Percentiles rank a stretch among this genome's conserved stretches.
Conservation (phyloP, 2,329 filamentous ascomycete species). For the Cladosporium sphaerospermum region DNA sequence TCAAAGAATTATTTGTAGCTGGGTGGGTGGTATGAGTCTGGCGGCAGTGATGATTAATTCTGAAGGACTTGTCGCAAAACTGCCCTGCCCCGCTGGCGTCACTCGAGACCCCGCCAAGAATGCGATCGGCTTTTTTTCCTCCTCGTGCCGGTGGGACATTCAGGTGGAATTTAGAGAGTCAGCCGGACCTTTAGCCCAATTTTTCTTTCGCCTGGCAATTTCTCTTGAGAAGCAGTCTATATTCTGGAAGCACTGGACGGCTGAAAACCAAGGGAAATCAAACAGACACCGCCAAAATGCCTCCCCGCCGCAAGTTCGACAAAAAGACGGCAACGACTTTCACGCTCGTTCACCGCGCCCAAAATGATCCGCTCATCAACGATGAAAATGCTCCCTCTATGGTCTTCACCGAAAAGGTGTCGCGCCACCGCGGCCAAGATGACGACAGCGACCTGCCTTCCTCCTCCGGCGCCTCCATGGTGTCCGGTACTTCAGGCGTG, state of each 20-base stretch:
- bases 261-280: not conserved
- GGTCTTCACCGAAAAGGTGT: constrained; percentile 67
- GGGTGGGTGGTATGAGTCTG: not conserved
- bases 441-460: constrained; percentile 17
- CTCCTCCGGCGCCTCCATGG: constrained; percentile 28
- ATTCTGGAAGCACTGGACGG: too few relatives aligned
- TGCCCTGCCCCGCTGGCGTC: not conserved
- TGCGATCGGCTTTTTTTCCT: not conserved
- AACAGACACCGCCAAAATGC: constrained; percentile 51
- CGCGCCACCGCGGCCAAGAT: constrained; percentile 16
- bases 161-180: not conserved
- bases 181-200: too few relatives aligned
- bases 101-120: not conserved
- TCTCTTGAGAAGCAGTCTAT: too few relatives aligned
- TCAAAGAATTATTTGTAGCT: not conserved
- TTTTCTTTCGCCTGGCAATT: too few relatives aligned
- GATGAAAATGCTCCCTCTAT: constrained; percentile 82
- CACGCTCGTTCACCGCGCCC: constrained; percentile 87
- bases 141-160: not conserved
- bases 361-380: constrained; percentile 96
- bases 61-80: not conserved
- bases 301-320: constrained; percentile 70
- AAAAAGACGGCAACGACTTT: constrained; percentile 93
- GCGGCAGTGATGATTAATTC: constrained; percentile 4
- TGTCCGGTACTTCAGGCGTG: constrained; percentile 25